These are phyloP conservation scores for Saksenaea vasiformis DNA, from an alignment of 371 early-diverging fungal species.

Conservation along the genomic window DNA sequence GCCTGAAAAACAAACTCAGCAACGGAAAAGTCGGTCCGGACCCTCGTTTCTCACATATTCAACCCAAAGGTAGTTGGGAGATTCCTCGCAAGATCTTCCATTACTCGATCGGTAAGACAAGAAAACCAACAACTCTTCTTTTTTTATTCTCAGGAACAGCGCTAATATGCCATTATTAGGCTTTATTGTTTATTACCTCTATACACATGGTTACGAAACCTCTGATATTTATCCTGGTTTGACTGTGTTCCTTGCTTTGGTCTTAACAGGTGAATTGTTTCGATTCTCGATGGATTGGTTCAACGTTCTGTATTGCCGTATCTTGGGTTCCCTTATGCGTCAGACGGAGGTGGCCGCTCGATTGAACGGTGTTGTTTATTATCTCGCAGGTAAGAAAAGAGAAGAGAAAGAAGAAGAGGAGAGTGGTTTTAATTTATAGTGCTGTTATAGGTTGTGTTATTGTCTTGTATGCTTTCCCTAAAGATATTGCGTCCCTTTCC, in stretches of 20 bases:
- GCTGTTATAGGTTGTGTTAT: slow-evolving; percentile 38
- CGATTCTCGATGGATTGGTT: slow-evolving; percentile 48
- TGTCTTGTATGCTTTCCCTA: slow-evolving; percentile 44
- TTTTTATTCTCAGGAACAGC: not conserved
- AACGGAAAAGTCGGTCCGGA: not conserved
- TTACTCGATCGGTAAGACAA: slow-evolving; percentile 49
- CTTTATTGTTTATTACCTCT: slow-evolving; percentile 45
- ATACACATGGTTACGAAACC: slow-evolving; percentile 29
- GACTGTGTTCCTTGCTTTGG: slow-evolving; percentile 29
- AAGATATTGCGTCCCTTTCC: slow-evolving; percentile 53
- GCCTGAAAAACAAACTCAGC: not conserved
- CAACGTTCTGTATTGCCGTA: slow-evolving; percentile 46
- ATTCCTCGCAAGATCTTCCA: slow-evolving; percentile 56
- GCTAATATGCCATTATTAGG: slow-evolving; percentile 26
- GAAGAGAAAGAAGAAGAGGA: not conserved
- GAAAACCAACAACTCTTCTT: not conserved
- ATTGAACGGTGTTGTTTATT: slow-evolving; percentile 56
- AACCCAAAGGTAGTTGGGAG: slow-evolving; percentile 51
- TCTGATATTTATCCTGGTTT: slow-evolving; percentile 35
- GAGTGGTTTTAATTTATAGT: not conserved
- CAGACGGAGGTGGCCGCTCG: slow-evolving; percentile 40
- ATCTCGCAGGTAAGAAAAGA: slow-evolving; percentile 41
- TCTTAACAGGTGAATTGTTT: slow-evolving; percentile 38
- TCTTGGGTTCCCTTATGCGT: slow-evolving; percentile 55
- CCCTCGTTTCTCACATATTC: slow-evolving; percentile 28